Evolutionary conservation across 257 asterid genomes (phyloP), one percentile per base, ranked within the genome.

Genomic region (Solanum habrochaites): DNA sequence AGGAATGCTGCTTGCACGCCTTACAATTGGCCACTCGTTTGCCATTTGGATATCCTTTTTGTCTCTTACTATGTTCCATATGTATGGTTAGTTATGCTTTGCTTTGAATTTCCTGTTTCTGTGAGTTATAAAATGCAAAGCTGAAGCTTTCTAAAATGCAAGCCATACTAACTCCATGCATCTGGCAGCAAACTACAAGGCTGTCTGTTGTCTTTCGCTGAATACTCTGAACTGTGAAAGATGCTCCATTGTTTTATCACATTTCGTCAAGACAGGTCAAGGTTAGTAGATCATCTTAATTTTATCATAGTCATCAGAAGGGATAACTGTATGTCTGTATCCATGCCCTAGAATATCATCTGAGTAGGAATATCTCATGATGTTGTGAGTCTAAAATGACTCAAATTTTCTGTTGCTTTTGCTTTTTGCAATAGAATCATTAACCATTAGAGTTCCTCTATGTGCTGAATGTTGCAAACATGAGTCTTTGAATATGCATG

Each of bases 51-150:
- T 94, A 88, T 93, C 94, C 85, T 97, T 97, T 92, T 92, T 97
- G 94, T 92, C 96, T 88, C 96, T 95, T 89, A 97, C 99, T 86
- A 49, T 95, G 92, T 95, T 97, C 91, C 99, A 97, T 94, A 97
- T 97, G 98, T 95, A 95, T 95, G 99, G 99, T 97, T 89, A 95
- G 99, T 97, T 91, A 88, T 91, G 85, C 91, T 90, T 43, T 89
- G 66, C 86, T 86, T 89, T 84, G 73, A 58, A 66, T 87, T 60
- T 86, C 87, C 52, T 66, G 85, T 85, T 62, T 45, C 85, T 6
- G 3, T 81, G 29, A 31, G 85, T 49, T 29, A n/a, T 81, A 20
- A 81, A 81, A 52, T 49, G 70, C 29, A 67, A 70, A 32, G 78
- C 14, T 42, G 86, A 81, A 31, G 87, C 88, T 85, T 90, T 85